phyloP scores from a whole-genome alignment of 2,329 filamentous ascomycete genomes.

The Alternaria metachromatica region DNA sequence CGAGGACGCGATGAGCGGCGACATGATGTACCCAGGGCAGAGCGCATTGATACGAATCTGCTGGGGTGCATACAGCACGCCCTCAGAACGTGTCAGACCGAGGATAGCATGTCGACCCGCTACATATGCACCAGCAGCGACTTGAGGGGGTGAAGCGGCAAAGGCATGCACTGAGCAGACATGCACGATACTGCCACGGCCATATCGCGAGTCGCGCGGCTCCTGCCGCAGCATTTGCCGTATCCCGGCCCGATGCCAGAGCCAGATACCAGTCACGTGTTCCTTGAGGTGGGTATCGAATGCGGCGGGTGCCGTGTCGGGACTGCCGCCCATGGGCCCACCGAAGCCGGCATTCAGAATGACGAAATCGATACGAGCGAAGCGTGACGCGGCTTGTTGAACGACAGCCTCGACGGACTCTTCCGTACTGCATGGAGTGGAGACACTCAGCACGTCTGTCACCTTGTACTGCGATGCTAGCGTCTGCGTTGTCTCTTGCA shows the following conservation, averaged over 20 bases:
- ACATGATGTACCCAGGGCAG: slow-evolving; percentile 57
- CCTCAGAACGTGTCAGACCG: slow-evolving; percentile 60
- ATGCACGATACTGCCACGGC: slow-evolving; percentile 60
- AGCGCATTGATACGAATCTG: slow-evolving; percentile 64
- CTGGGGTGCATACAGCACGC: slow-evolving; percentile 56
- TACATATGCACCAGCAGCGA: slow-evolving; percentile 53
- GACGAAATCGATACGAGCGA: slow-evolving; percentile 60
- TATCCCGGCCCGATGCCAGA: slow-evolving; percentile 61
- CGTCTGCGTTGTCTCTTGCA: slow-evolving; percentile 12
- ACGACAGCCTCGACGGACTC: slow-evolving; percentile 48
- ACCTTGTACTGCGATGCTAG: slow-evolving; percentile 8
- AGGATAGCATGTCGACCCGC: slow-evolving; percentile 60
- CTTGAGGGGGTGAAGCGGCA: slow-evolving; percentile 38
- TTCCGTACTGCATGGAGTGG: slow-evolving; percentile 17
- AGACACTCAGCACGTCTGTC: slow-evolving; percentile 9
- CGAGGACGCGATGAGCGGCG: slow-evolving; percentile 38
- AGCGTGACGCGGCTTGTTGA: slow-evolving; percentile 32
- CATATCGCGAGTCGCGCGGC: slow-evolving; percentile 10
- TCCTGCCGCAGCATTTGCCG: slow-evolving; percentile 57
- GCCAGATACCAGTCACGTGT: slow-evolving; percentile 62
- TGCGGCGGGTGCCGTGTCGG: slow-evolving; percentile 53
- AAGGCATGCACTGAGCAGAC: slow-evolving; percentile 58
- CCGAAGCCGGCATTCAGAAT: slow-evolving; percentile 61
- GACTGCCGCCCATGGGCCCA: slow-evolving; percentile 49
- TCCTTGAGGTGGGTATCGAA: slow-evolving; percentile 59